Percentiles rank a stretch among this genome's conserved stretches.
These are phyloP conservation scores for Fonsecaea pugnacius DNA, from an alignment of 2,329 filamentous ascomycete species.

Conservation along the genomic window DNA sequence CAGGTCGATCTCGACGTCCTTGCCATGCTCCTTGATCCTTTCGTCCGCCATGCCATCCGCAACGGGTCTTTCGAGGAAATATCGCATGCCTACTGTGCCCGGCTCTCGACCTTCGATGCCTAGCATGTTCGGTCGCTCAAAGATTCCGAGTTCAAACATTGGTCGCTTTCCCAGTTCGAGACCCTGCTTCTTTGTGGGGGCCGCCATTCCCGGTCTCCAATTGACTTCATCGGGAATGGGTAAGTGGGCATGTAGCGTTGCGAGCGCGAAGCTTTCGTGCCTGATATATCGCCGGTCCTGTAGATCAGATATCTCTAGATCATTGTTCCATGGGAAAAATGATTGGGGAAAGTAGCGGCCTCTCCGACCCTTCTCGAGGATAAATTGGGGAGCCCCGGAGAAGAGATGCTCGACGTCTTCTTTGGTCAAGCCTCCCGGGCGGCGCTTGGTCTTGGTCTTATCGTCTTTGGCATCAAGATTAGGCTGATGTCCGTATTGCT, in stretches of 20 bases:
- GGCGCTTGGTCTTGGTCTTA: slow-evolving; percentile 7
- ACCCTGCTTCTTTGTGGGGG: slow-evolving; percentile 22
- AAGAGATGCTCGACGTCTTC: slow-evolving; percentile 49
- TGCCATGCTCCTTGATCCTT: slow-evolving; percentile 36
- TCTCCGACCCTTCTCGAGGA: slow-evolving; percentile 49
- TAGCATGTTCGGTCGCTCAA: slow-evolving; percentile 57
- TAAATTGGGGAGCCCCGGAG: slow-evolving; percentile 51
- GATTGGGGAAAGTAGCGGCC: slow-evolving; percentile 49
- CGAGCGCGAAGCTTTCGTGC: slow-evolving; percentile 49
- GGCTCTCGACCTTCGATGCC: slow-evolving; percentile 51
- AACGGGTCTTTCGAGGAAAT: slow-evolving; percentile 54
- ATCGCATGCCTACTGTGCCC: slow-evolving; percentile 53
- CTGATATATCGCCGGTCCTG: slow-evolving; percentile 47
- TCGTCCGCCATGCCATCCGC: slow-evolving; percentile 42
- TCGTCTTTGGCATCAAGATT: not conserved
- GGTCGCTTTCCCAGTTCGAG: slow-evolving; percentile 42
- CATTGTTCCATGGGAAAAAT: slow-evolving; percentile 51
- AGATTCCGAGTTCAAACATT: slow-evolving; percentile 51
- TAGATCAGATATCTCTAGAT: slow-evolving; percentile 46
- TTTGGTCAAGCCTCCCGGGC: slow-evolving; percentile 38
- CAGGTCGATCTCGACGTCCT: slow-evolving; percentile 31
- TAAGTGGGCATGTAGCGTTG: slow-evolving; percentile 51
- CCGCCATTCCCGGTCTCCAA: slow-evolving; percentile 35
- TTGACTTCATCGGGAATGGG: slow-evolving; percentile 47
- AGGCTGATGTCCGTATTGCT: not conserved